A percentile compares a stretch with the other conserved stretches of the same genome.
These are phyloP conservation scores for Umbelopsis sp. DNA, from an alignment of 192 early-diverging fungal species.

Conservation along the genomic window DNA sequence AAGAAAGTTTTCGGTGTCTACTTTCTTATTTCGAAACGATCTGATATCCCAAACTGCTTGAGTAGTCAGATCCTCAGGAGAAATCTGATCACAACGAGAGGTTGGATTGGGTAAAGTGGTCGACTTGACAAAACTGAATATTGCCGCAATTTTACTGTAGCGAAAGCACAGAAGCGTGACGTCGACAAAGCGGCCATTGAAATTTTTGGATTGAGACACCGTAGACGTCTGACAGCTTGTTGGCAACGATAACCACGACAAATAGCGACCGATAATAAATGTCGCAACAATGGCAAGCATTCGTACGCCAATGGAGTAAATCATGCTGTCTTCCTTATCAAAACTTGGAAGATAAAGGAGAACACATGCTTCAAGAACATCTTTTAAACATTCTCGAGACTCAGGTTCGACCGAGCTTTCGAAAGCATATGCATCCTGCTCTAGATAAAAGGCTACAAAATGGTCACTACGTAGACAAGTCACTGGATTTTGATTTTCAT, in stretches of 20 bases:
- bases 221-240: background rate
- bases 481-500: background rate
- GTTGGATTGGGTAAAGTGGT: background rate
- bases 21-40: conserved; percentile 12
- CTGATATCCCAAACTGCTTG: conserved; percentile 16
- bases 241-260: background rate
- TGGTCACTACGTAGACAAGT: conserved; percentile 1
- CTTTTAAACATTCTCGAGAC: conserved; percentile 13
- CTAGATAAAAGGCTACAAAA: background rate
- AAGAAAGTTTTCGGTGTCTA: background rate
- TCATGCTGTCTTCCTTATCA: background rate
- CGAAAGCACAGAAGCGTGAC: conserved; percentile 4
- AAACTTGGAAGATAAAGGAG: background rate
- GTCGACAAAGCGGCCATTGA: background rate
- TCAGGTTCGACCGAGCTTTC: conserved; percentile 15
- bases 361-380: conserved; percentile 14
- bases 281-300: background rate
- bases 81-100: conserved; percentile 4
- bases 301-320: background rate
- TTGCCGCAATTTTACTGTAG: background rate
- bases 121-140: background rate
- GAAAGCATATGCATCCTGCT: conserved; percentile 17
- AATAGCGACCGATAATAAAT: background rate
- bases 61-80: conserved; percentile 7
- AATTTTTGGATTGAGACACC: background rate